phyloP scores from a whole-genome alignment of 192 early-diverging fungal genomes.

The Coemansia asiatica region DNA sequence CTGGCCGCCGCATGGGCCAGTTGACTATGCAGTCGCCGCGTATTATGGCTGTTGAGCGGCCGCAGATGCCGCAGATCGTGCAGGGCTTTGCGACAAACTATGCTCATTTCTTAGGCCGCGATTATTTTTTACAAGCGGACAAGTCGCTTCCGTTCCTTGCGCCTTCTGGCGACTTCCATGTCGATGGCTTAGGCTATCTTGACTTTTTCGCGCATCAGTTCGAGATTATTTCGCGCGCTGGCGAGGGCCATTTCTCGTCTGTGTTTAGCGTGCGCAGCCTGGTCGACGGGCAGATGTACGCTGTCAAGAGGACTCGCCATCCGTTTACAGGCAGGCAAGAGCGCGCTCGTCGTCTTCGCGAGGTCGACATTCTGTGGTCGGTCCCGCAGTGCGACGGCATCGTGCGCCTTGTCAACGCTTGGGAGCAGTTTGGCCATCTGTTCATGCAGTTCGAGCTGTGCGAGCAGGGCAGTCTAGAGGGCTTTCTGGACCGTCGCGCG shows the following conservation, averaged over 20 bases:
- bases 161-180: conserved; percentile 29
- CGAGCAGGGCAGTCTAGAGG: conserved; percentile 66
- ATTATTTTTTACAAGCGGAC: conserved; percentile 34
- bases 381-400: conserved; percentile 62
- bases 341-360: conserved; percentile 69
- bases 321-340: conserved; percentile 71
- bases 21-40: conserved; percentile 24
- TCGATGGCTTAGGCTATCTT: conserved; percentile 38
- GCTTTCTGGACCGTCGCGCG: conserved; percentile 29
- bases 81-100: conserved; percentile 53
- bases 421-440: conserved; percentile 88
- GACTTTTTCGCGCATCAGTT: conserved; percentile 79
- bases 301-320: conserved; percentile 76
- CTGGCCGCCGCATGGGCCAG: conserved; percentile 9
- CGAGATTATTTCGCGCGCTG: conserved; percentile 62
- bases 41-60: conserved; percentile 34
- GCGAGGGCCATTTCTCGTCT: conserved; percentile 78
- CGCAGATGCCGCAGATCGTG: conserved; percentile 52
- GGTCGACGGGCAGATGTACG: conserved; percentile 65
- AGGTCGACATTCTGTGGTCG: conserved; percentile 78
- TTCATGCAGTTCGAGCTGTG: conserved; percentile 91
- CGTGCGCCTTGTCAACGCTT: conserved; percentile 75
- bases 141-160: conserved; percentile 41
- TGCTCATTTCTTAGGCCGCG: conserved; percentile 44
- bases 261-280: conserved; percentile 75